Percentiles rank a stretch among this genome's conserved stretches.
Evolutionary conservation across 2,329 filamentous ascomycete genomes (phyloP).

Genomic region (Nannizzia gypsea): DNA sequence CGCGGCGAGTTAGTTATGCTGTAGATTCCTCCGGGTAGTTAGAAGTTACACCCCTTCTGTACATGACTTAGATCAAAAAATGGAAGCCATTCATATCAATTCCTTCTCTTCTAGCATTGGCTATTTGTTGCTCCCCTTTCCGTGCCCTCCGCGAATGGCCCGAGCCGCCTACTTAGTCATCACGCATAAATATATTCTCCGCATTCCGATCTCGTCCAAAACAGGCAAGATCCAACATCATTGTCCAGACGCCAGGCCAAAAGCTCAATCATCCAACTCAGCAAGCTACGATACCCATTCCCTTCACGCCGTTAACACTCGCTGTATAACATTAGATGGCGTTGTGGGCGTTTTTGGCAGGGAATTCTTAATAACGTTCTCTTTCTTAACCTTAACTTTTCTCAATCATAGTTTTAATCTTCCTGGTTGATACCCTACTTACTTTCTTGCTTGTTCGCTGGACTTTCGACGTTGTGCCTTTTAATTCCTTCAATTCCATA

Average conservation of each 20-base stretch:
- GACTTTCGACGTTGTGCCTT: background rate
- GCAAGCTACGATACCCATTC: background rate
- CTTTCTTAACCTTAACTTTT: background rate
- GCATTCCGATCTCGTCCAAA: background rate
- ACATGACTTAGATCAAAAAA: background rate
- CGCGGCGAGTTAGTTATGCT: background rate
- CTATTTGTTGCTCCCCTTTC: too few relatives aligned
- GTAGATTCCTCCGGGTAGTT: background rate
- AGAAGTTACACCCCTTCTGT: background rate
- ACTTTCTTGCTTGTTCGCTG: background rate
- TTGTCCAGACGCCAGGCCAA: background rate
- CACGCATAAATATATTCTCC: background rate
- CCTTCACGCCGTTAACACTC: background rate
- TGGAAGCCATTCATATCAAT: background rate
- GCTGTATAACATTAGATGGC: background rate
- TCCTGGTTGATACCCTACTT: background rate
- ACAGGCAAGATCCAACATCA: conserved; percentile 2
- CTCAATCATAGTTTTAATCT: background rate
- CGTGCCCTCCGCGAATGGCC: background rate
- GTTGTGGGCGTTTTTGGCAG: background rate
- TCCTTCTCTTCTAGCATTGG: background rate
- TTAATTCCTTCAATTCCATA: background rate
- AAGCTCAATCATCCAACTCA: background rate
- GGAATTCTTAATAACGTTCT: background rate
- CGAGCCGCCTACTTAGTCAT: background rate